Base-by-base conservation (phyloP, 306 rosid genomes). In the Pterocarpus santalinus region DNA sequence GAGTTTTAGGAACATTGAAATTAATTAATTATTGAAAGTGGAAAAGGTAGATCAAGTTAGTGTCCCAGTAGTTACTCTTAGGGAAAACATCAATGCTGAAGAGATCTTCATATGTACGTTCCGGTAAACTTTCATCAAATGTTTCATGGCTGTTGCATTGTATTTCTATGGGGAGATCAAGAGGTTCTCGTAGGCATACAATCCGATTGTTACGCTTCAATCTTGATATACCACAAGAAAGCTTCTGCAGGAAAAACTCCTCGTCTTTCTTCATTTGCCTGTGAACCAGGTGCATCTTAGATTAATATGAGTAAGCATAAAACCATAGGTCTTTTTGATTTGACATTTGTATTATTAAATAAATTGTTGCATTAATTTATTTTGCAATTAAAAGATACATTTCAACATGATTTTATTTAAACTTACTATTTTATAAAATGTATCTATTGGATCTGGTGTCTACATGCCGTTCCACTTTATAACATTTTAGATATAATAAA, bases 211-310 rank as follows among this genome's bases (percentile, higher is more conserved):
- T 70, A 30, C 86, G 70, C 78, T 73, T 90, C 79, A 92, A 41
- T 63, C 90, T 90, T 2, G 90, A 90, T 85, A 92, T 77, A 30
- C 89, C 91, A 78, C 97, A 91, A 55, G 90, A 71, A 79, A 94
- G 84, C 58, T 38, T 85, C 56, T 87, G 86, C 57, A 85, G 69
- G 85, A 91, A 89, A 52, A 77, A 87, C 57, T 87, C 85, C 63
- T 67, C 86, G 33, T 91, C 90, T 82, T 80, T 89, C 88, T 91
- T 92, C 97, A 87, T 88, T 76, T 89, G 84, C 88, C 97, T 94
- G 89, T 69, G 53, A 69, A 38, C 34, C 81, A 83, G 39, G 78
- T 57, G 36, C 71, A 60, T 38, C 73, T 17, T 62, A 53, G 47
- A 53, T 79, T 11, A 70, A 34, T 30, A 8, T 44, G 61, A 73